phyloP scores from a whole-genome alignment of 2,329 filamentous ascomycete genomes.

The Sarocladium oryzae region DNA sequence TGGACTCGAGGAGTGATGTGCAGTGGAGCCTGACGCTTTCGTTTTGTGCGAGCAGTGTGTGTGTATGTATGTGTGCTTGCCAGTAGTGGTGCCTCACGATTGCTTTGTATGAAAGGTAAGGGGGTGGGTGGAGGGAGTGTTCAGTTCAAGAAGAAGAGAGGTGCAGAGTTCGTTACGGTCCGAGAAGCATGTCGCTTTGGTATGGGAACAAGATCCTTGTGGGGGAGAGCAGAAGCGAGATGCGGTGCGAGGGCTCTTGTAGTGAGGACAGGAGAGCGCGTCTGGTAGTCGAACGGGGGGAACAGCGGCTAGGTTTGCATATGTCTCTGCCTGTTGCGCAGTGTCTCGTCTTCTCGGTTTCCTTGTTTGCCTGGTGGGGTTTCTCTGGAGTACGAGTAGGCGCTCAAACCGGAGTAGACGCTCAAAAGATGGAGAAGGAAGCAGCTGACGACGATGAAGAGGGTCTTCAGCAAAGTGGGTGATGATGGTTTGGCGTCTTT shows the following conservation, averaged over 20 bases:
- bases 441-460: not conserved
- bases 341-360: too few species aligned
- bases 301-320: too few species aligned
- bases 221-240: not conserved
- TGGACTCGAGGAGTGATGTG: not conserved
- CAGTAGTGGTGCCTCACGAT: not conserved
- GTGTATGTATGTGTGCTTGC: too few species aligned
- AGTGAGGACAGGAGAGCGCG: too few species aligned
- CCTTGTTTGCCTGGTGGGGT: too few species aligned
- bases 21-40: slow-evolving; percentile 3
- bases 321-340: too few species aligned
- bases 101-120: slow-evolving; percentile 10
- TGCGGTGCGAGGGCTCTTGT: not conserved
- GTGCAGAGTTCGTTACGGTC: not conserved
- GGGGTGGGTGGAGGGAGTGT: not conserved
- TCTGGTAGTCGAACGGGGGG: too few species aligned
- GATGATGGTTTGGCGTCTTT: not conserved
- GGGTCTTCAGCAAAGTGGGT: not conserved
- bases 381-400: too few species aligned
- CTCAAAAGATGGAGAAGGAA: too few species aligned
- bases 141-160: not conserved
- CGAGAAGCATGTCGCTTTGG: not conserved
- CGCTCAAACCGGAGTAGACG: too few species aligned
- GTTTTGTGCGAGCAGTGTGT: too few species aligned
- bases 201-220: not conserved